Evolutionary conservation across 2,329 filamentous ascomycete species (phyloP), one percentile per base, ranked within the genome.

Genomic region (Pestalotiopsis sp.): DNA sequence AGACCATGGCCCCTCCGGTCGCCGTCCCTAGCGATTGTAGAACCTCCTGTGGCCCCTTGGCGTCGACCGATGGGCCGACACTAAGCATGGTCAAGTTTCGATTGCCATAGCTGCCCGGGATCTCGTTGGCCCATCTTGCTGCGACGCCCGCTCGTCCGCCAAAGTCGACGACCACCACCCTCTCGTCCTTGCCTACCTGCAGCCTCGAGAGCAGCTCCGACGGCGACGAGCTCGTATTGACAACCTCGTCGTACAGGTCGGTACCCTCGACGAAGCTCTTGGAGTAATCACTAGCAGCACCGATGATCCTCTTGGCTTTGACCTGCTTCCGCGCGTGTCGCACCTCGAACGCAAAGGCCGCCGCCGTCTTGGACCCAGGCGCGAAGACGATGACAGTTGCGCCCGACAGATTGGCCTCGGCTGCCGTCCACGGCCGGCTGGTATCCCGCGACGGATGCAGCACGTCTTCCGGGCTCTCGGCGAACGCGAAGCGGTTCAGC

Each of bases 321-420:
- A 63, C 68, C 4, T 63, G 58, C 20, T 14, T 64, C 36, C 38
- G 14, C 4, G 41, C 67, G 39, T 60, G 23, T 23, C 66, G 71
- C 4, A 78, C 65, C 6, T 72, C 66, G 23, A 69, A 27, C 1
- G 74, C 72, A 65, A 76, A 76, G 1, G 71, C 38, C 0, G 71
- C 68, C 1, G 70, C 76, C 69, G 72, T 74, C 69, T 77, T 78
- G 63, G 74, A 74, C 11, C 75, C 76, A 3, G 76, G 76, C 6
- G 76, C 76, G 60, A 78, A 72, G 17, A 78, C 69, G 3, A 83
- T 68, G 2, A 81, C 74, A 23, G 73, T 77, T 4, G 80, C 78
- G 7, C 71, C 76, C 2, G 72, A 67, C 0, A 83, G 67, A 27
- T 82, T 78, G 2, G 74, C 78, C 36, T 80, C 76, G 4, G 72